phyloP scores from a whole-genome alignment of 768 basidiomycete species.

The Boletus reticulatus region DNA sequence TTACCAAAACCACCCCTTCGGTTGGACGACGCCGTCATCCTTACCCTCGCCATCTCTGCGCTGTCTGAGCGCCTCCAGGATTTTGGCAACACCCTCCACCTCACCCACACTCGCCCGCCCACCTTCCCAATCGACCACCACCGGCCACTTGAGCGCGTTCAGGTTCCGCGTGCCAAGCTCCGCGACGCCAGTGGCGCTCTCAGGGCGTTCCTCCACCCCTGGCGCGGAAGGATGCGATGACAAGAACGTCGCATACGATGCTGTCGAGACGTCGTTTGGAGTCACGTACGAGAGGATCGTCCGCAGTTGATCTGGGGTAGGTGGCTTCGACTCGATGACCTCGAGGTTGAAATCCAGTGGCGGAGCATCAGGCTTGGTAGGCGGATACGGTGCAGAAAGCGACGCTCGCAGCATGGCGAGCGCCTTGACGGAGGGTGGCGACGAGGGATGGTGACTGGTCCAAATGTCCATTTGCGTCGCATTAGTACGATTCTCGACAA shows the following conservation, averaged over 20 bases:
- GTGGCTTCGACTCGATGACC: slow-evolving; percentile 61
- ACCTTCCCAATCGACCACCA: slow-evolving; percentile 75
- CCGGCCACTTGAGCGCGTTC: slow-evolving; percentile 69
- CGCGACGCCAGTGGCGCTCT: slow-evolving; percentile 45
- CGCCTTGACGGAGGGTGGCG: slow-evolving; percentile 62
- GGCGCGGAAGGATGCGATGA: slow-evolving; percentile 57
- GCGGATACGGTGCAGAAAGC: slow-evolving; percentile 61
- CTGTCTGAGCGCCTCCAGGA: slow-evolving; percentile 64
- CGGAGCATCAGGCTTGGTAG: slow-evolving; percentile 38
- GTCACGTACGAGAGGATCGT: slow-evolving; percentile 63
- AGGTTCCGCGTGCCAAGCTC: slow-evolving; percentile 55
- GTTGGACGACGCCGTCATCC: slow-evolving; percentile 36
- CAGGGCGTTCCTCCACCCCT: slow-evolving; percentile 36
- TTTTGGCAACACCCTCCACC: slow-evolving; percentile 62
- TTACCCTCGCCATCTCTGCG: slow-evolving; percentile 66
- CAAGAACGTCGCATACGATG: slow-evolving; percentile 42
- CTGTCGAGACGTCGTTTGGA: slow-evolving; percentile 30
- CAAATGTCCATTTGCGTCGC: neutral
- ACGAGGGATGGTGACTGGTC: slow-evolving; percentile 60
- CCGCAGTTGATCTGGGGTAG: slow-evolving; percentile 65
- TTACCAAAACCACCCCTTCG: slow-evolving; percentile 57
- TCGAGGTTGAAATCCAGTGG: slow-evolving; percentile 72
- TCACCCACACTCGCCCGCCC: slow-evolving; percentile 67
- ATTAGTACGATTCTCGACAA: slow-evolving; percentile 9
- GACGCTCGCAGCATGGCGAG: slow-evolving; percentile 58